phyloP scores from a whole-genome alignment of 1,284 basidiomycete genomes.

The Leccinum griseonigrum region DNA sequence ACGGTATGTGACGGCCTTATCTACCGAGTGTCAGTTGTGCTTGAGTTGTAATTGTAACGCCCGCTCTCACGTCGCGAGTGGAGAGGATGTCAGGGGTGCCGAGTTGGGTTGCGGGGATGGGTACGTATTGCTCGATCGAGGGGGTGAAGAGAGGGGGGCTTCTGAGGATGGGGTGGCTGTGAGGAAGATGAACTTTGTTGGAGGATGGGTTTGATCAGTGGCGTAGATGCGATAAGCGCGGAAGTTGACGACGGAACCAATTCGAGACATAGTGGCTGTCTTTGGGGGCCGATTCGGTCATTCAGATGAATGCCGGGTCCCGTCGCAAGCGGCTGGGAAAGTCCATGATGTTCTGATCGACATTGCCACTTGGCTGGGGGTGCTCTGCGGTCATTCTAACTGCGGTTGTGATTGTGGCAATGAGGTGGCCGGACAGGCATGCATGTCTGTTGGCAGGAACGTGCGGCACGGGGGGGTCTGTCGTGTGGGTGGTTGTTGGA shows the following conservation, averaged over 20 bases:
- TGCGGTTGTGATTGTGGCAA: slow-evolving; percentile 15
- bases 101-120: neutral
- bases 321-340: slow-evolving; percentile 11
- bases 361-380: neutral
- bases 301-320: slow-evolving; percentile 9
- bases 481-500: slow-evolving; percentile 6
- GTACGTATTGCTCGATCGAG: neutral
- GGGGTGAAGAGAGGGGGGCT: slow-evolving; percentile 3
- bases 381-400: neutral
- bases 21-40: slow-evolving; percentile 3
- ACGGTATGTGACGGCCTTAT: slow-evolving; percentile 28
- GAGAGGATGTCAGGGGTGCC: slow-evolving; percentile 5
- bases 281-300: slow-evolving; percentile 12
- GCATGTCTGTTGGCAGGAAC: slow-evolving; percentile 1
- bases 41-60: slow-evolving; percentile 20
- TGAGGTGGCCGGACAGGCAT: slow-evolving; percentile 1
- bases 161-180: neutral
- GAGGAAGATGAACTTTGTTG: slow-evolving; percentile 24
- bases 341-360: neutral
- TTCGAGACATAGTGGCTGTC: slow-evolving; percentile 27
- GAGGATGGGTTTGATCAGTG: slow-evolving; percentile 28
- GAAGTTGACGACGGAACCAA: slow-evolving; percentile 23
- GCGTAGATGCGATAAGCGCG: slow-evolving; percentile 35
- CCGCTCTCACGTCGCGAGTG: slow-evolving; percentile 22
- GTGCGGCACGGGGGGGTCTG: neutral